phyloP scores from a whole-genome alignment of 2,329 filamentous ascomycete genomes.

The Verticillium nubilum region DNA sequence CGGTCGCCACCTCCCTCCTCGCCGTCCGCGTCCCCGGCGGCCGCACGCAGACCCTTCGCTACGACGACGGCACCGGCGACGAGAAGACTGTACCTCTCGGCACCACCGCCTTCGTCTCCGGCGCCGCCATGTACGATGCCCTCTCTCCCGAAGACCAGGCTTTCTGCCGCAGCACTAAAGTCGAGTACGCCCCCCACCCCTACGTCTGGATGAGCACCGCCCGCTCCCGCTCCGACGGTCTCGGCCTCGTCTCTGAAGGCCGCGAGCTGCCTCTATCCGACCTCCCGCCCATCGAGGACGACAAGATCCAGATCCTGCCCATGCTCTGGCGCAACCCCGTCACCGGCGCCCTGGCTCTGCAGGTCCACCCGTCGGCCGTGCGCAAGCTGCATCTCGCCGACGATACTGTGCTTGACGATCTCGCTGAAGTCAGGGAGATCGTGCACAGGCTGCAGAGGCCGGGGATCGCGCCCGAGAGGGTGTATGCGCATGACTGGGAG shows the following conservation, averaged over 20 bases:
- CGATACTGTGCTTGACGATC: slow-evolving; percentile 63
- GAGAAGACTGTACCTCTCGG: slow-evolving; percentile 64
- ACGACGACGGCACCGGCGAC: slow-evolving; percentile 67
- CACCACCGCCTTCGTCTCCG: slow-evolving; percentile 70
- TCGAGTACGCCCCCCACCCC: slow-evolving; percentile 74
- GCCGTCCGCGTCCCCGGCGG: slow-evolving; percentile 68
- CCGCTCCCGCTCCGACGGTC: slow-evolving; percentile 60
- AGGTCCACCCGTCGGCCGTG: slow-evolving; percentile 69
- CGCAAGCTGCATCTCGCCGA: slow-evolving; percentile 62
- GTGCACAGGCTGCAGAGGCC: slow-evolving; percentile 66
- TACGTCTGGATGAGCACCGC: slow-evolving; percentile 77
- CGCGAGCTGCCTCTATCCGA: slow-evolving; percentile 54
- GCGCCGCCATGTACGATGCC: slow-evolving; percentile 64
- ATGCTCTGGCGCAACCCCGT: slow-evolving; percentile 75
- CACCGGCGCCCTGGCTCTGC: slow-evolving; percentile 62
- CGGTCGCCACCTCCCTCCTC: slow-evolving; percentile 65
- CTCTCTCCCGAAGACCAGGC: slow-evolving; percentile 61
- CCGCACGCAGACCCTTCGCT: slow-evolving; percentile 60
- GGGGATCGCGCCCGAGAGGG: slow-evolving; percentile 60
- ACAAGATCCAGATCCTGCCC: slow-evolving; percentile 66
- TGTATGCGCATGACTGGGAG: slow-evolving; percentile 73
- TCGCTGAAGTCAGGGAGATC: slow-evolving; percentile 60
- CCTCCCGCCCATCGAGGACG: slow-evolving; percentile 59
- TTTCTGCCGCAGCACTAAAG: slow-evolving; percentile 59
- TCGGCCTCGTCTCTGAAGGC: slow-evolving; percentile 65